Base-by-base conservation (phyloP, 768 basidiomycete species). In the Leccinum pellstonianum region DNA sequence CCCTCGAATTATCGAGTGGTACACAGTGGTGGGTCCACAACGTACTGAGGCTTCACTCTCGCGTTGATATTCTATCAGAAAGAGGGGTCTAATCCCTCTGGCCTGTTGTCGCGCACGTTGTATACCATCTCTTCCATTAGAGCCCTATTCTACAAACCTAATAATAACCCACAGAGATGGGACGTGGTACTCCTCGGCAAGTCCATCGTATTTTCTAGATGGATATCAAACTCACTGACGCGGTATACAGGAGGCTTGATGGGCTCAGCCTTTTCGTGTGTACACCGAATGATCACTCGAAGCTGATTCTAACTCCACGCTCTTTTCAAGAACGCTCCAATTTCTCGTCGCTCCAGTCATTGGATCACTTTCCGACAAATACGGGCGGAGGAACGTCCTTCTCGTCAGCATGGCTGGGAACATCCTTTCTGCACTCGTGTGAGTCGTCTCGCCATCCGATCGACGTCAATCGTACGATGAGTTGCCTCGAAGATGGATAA, bases 1-100 rank as follows among this genome's bases (percentile, higher is more conserved):
- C 74, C 96, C 96, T n/a, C 86, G 95, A n/a, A 80, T 98, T 54
- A 95, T 97, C 47, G 88, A 95, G 76, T 94, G 90, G 90, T 95
- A 94, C 70, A 87, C 87, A 1, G 73, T 85, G 70, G 91, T 89
- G 64, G 67, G 83, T 73, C 46, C n/a, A 10, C 5, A 0, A 17
- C 5, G 3, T 21, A 7, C 14, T 33, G 23, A 29, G 4, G 31
- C 7, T 43, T 38, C 10, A 15, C 6, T 5, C 7, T 23, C 43
- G 17, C 49, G 1, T 55, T 60, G 27, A 63, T 4, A 55, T 56
- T 58, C 52, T 11, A 50, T 31, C 67, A 93, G 84, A 82, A 88
- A 64, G 94, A 97, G 76, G 78, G 83, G 31, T 81, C 87, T 27
- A 80, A 89, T 64, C 81, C 88, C 6, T 76, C 77, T 54, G 87